These are phyloP conservation scores for Fusarium piperis DNA, from an alignment of 2,329 filamentous ascomycete species.

Conservation along the genomic window DNA sequence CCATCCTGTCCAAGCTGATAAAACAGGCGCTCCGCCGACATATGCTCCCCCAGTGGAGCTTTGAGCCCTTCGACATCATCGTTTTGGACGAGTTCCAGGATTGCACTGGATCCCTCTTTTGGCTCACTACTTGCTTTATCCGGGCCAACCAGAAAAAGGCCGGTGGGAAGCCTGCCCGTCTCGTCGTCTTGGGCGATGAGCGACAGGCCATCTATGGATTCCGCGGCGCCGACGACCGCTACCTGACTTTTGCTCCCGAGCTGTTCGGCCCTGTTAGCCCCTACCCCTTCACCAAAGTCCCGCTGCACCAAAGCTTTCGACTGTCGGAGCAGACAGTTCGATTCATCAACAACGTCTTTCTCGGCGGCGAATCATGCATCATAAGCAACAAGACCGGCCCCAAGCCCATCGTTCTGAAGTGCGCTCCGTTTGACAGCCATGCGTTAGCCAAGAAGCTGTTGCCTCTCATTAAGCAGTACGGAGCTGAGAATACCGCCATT, in stretches of 20 bases:
- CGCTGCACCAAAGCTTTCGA: conserved; percentile 42
- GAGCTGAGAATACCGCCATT: conserved; percentile 22
- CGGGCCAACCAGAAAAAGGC: conserved; percentile 27
- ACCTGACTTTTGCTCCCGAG: conserved; percentile 37
- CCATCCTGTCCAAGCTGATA: conserved; percentile 16
- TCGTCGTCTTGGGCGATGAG: conserved; percentile 46
- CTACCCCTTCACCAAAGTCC: conserved; percentile 27
- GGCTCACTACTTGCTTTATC: conserved; percentile 40
- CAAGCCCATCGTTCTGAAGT: conserved; percentile 41
- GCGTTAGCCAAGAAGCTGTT: conserved; percentile 29
- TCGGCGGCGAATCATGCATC: conserved; percentile 41
- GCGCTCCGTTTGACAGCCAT: not conserved
- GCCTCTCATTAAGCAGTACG: conserved; percentile 35
- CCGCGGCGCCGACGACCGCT: conserved; percentile 42
- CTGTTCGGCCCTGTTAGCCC: conserved; percentile 33
- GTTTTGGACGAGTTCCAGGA: conserved; percentile 48
- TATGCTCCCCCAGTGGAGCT: conserved; percentile 33
- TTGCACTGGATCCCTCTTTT: conserved; percentile 42
- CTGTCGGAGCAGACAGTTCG: conserved; percentile 34
- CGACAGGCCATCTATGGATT: conserved; percentile 45
- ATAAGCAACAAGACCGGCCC: conserved; percentile 43
- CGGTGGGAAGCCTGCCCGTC: conserved; percentile 22
- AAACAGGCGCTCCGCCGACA: not conserved
- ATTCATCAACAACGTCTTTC: conserved; percentile 43
- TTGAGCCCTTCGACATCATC: conserved; percentile 43